Conservation (phyloP, 2,329 filamentous ascomycete genomes). For the Clarireedia paspali region DNA sequence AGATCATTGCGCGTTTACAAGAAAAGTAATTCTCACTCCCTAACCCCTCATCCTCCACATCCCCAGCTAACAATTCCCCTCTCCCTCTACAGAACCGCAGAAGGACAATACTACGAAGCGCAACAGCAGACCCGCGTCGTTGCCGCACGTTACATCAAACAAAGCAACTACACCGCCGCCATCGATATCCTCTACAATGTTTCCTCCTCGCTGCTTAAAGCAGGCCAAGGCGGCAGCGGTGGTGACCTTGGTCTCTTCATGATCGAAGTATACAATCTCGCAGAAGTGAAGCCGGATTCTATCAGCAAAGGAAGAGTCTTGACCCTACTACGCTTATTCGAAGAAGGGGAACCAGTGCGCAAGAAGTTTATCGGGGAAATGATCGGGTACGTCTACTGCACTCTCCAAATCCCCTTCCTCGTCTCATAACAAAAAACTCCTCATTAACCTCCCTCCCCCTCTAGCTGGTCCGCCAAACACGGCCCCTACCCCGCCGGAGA, state of each 20-base stretch:
- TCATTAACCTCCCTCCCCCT: background rate
- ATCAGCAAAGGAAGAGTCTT: conserved; percentile 67
- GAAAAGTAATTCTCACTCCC: conserved; percentile 48
- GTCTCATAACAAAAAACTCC: background rate
- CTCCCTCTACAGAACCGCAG: conserved; percentile 57
- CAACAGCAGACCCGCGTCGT: conserved; percentile 97
- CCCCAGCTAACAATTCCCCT: conserved; percentile 7
- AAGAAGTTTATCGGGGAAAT: conserved; percentile 89
- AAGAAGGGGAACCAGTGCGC: conserved; percentile 74
- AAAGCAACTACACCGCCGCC: conserved; percentile 74
- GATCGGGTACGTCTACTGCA: conserved; percentile 49
- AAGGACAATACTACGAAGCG: conserved; percentile 94
- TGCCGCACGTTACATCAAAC: conserved; percentile 87
- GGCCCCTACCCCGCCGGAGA: conserved; percentile 88
- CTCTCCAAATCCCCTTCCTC: background rate
- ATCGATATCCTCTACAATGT: conserved; percentile 82
- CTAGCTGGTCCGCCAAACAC: conserved; percentile 74
- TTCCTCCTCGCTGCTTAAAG: conserved; percentile 76
- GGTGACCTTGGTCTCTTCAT: conserved; percentile 84
- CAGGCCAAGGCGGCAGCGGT: conserved; percentile 88
- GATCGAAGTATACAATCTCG: conserved; percentile 85
- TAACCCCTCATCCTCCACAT: conserved; percentile 10
- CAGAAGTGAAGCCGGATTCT: conserved; percentile 70
- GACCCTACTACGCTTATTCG: conserved; percentile 73
- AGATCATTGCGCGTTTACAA: conserved; percentile 69